Conservation (phyloP, 2,329 filamentous ascomycete species). For the Zasmidium cellare region DNA sequence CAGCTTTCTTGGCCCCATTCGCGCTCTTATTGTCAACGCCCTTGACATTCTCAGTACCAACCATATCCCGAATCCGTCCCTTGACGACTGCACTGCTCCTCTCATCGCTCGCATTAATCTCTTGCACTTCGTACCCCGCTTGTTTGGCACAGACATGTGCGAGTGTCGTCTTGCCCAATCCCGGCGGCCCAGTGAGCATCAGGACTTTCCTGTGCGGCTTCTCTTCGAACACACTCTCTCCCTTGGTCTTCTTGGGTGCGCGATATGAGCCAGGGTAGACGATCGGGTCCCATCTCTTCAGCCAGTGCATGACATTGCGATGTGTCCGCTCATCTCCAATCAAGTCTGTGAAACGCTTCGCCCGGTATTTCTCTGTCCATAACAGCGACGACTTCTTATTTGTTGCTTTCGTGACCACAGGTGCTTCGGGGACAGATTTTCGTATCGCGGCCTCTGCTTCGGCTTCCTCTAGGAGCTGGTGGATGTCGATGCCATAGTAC, state of each 20-base stretch:
- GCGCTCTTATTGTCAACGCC: constrained; percentile 60
- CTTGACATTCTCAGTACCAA: constrained; percentile 91
- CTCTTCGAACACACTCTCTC: constrained; percentile 55
- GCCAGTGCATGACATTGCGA: constrained; percentile 83
- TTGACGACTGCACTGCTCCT: constrained; percentile 86
- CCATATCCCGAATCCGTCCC: constrained; percentile 83
- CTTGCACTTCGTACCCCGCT: constrained; percentile 92
- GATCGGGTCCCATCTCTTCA: constrained; percentile 89
- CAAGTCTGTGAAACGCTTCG: constrained; percentile 85
- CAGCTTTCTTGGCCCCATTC: constrained; percentile 64
- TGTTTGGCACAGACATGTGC: constrained; percentile 95
- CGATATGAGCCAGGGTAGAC: constrained; percentile 80
- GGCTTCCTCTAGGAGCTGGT: constrained; percentile 74
- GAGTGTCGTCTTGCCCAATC: constrained; percentile 91
- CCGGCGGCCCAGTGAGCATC: constrained; percentile 86
- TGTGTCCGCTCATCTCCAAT: constrained; percentile 95
- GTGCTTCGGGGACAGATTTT: constrained; percentile 29
- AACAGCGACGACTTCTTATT: constrained; percentile 56
- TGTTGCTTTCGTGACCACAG: constrained; percentile 42
- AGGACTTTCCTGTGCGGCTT: constrained; percentile 83
- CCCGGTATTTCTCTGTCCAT: constrained; percentile 98
- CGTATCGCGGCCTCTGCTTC: constrained; percentile 56
- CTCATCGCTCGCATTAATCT: constrained; percentile 98
- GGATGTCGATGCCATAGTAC: constrained; percentile 93
- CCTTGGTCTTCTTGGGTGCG: constrained; percentile 46